Conservation (phyloP, 805 yeast genomes). For the Groenewaldozyma tartarivorans region DNA sequence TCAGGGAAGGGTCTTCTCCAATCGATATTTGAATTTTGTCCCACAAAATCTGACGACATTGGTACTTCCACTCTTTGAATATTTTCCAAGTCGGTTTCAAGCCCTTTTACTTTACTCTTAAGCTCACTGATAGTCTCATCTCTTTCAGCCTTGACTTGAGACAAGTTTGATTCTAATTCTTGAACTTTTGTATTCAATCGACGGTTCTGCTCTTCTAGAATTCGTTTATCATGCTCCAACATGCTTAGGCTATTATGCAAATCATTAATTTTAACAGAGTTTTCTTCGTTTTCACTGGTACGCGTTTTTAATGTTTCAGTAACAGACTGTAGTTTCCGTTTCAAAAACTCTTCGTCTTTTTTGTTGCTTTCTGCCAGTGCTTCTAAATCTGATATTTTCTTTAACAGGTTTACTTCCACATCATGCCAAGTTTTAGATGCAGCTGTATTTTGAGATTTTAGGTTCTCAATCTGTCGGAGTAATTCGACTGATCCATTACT, state of each 20-base stretch:
- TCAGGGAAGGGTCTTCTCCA: background rate
- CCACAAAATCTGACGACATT: background rate
- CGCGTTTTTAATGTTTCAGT: slow-evolving; percentile 8
- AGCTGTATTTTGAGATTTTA: slow-evolving; percentile 63
- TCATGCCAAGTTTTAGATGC: slow-evolving; percentile 78
- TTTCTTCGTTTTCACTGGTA: slow-evolving; percentile 10
- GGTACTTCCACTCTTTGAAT: background rate
- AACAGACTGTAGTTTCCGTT: slow-evolving; percentile 12
- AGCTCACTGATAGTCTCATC: slow-evolving; percentile 1
- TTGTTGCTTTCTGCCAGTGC: slow-evolving; percentile 14
- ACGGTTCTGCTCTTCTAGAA: no score
- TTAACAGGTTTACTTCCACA: slow-evolving; percentile 57
- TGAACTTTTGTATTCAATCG: background rate
- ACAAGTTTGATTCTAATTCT: background rate
- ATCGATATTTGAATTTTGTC: background rate
- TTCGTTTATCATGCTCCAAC: slow-evolving; percentile 2
- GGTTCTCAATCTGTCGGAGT: slow-evolving; percentile 37
- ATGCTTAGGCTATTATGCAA: slow-evolving; percentile 6
- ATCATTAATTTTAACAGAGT: slow-evolving; percentile 9
- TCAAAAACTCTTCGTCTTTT: slow-evolving; percentile 12
- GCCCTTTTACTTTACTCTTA: background rate
- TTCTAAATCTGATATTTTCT: slow-evolving; percentile 32
- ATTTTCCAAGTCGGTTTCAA: background rate
- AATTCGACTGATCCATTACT: slow-evolving; percentile 28
- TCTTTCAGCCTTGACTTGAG: background rate